Conservation (phyloP, 2,329 filamentous ascomycete species). For the Tolypocladium ovalisporum region DNA sequence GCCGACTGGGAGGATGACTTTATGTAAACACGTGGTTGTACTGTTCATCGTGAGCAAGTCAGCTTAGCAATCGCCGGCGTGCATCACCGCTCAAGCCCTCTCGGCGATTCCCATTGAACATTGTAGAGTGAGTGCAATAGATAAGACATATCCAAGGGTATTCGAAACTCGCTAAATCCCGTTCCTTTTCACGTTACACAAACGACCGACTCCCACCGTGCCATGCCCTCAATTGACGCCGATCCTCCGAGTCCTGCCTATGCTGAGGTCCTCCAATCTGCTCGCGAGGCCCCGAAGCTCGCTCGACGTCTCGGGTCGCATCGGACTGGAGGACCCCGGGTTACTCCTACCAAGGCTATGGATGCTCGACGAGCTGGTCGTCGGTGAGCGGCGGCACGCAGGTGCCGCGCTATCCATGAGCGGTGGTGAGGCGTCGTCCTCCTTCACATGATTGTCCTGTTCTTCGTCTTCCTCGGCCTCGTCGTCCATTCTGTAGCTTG, state of each 20-base stretch:
- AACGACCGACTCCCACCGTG: background rate
- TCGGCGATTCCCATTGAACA: background rate
- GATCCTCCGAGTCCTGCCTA: constrained; percentile 18
- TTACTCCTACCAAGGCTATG: constrained; percentile 9
- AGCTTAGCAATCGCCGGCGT: background rate
- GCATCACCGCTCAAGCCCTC: background rate
- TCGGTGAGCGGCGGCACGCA: background rate
- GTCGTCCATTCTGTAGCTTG: background rate
- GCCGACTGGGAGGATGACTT: constrained; percentile 84
- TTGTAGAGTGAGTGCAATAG: background rate
- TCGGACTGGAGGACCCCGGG: constrained; percentile 14
- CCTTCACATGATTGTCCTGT: constrained; percentile 16
- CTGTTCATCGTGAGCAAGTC: background rate
- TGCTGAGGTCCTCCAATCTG: constrained; percentile 20
- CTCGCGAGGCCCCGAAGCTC: constrained; percentile 16
- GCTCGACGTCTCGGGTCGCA: constrained; percentile 14
- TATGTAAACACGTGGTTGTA: constrained; percentile 46
- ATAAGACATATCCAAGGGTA: background rate
- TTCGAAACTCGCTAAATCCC: background rate
- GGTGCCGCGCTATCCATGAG: background rate
- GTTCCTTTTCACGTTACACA: background rate
- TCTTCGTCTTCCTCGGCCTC: constrained; percentile 10
- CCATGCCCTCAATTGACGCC: constrained; percentile 15
- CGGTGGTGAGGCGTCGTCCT: constrained; percentile 6
- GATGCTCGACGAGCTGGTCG: constrained; percentile 2